Conservation (phyloP, 352 stramenopile species). For the Pythium grandisporangium region DNA sequence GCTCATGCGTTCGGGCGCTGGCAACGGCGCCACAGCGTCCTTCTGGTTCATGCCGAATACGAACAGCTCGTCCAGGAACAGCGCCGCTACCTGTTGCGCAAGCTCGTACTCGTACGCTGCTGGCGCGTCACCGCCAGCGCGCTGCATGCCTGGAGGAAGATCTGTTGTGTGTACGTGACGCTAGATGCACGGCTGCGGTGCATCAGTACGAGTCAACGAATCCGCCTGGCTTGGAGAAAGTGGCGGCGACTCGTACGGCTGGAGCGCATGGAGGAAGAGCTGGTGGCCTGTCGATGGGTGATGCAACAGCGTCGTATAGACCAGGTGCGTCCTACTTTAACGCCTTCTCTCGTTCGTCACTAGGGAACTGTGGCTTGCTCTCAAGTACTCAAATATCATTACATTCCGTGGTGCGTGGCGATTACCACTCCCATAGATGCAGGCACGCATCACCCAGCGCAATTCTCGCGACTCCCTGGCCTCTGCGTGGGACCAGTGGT, state of each 20-base stretch:
- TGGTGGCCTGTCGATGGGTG: conserved; percentile 1
- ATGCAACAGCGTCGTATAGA: not conserved
- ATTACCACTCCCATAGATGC: too few relatives aligned
- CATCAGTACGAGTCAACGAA: not conserved
- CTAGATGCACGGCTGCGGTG: not conserved
- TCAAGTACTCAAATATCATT: too few relatives aligned
- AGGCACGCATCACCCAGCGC: not conserved
- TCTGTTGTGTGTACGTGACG: not conserved
- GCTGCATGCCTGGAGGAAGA: not conserved
- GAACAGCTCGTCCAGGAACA: not conserved
- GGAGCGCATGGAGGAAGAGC: conserved; percentile 5
- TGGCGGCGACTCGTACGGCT: not conserved
- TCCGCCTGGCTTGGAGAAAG: not conserved
- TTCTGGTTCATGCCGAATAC: not conserved
- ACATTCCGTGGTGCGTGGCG: too few relatives aligned
- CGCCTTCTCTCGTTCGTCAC: not conserved
- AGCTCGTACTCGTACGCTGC: conserved; percentile 1
- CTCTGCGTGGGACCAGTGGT: conserved; percentile 2
- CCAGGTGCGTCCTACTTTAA: not conserved
- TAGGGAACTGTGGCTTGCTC: not conserved
- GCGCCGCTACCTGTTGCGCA: conserved; percentile 5
- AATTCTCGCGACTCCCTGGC: not conserved
- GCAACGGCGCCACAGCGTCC: not conserved
- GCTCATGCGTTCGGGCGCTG: not conserved
- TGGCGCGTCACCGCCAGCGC: conserved; percentile 1